Evolutionary conservation across 2,329 filamentous ascomycete species (phyloP).

Genomic region (Trichophyton rubrum): DNA sequence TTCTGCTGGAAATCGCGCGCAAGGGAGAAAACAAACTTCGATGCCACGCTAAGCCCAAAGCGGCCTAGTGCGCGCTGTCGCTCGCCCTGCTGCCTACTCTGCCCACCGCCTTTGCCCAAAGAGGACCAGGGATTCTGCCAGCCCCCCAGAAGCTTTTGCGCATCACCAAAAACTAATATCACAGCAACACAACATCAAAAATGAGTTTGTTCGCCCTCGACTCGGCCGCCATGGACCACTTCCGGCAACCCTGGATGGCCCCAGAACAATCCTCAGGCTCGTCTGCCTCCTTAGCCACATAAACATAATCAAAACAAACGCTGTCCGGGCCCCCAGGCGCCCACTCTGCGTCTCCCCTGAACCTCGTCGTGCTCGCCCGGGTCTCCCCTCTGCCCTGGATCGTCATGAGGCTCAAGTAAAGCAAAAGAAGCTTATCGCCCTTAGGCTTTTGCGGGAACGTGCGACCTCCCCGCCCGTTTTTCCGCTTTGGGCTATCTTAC

Average conservation of each 20-base stretch:
- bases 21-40: neutral
- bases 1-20: neutral
- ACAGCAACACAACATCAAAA: neutral
- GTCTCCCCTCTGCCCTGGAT: neutral
- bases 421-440: conserved; percentile 23
- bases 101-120: neutral
- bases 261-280: neutral
- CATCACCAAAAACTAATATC: neutral
- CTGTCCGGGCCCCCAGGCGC: neutral
- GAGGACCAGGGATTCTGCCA: neutral
- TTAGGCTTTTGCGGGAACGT: conserved; percentile 20
- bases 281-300: neutral
- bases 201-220: neutral
- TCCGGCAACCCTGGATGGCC: neutral
- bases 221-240: neutral
- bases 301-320: neutral
- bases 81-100: neutral
- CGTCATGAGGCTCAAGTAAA: conserved; percentile 6
- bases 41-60: neutral
- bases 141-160: neutral
- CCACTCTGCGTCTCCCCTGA: neutral
- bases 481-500: conserved; percentile 5
- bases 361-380: neutral
- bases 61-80: neutral
- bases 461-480: conserved; percentile 6